Base-by-base conservation (phyloP, 805 yeast genomes). In the Lipomyces yamanashiensis region DNA sequence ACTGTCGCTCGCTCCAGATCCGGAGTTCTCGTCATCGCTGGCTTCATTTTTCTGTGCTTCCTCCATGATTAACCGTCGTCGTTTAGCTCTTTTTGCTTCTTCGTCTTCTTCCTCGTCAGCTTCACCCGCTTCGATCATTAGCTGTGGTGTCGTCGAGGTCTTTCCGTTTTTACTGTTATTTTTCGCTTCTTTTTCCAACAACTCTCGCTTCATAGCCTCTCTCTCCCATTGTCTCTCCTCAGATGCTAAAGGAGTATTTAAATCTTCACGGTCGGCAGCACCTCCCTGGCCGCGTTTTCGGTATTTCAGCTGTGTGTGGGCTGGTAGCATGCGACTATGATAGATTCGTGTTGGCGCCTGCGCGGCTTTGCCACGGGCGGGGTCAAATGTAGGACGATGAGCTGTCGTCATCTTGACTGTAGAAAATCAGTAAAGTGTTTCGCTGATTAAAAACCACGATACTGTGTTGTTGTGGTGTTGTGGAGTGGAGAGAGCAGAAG, bases 361-460 rank as follows among this genome's bases (percentile, higher is more conserved):
- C 60, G 77, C 77, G 54, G 77, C 76, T 56, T 83, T 84, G 58
- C 87, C 86, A 70, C 84, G 80, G 19, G 88, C 88, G 54, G 83
- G 83, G 67, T 86, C 90, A 66, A 87, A 80, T 7, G 89, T 87
- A 0, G 90, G 89, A 72, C 88, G 81, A 71, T 85, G 89, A 9
- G 89, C 88, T 2, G 89, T 84, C 0, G 90, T 85, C 90, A 87
- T 86, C n/a, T 17, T 44, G 39, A 21, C 19, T 33, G 45, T 21
- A 21, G 28, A 28, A 3, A 5, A 28, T 28, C 28, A 28, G 28
- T 28, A 2, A 28, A 28, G 28, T 28, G 28, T 28, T 28, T 28
- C 5, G 28, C 28, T 28, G 28, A 5, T 28, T 5, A 28, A 28
- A 28, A 2, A 28, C 28, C 28, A 28, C 28, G 28, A 28, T 28